Conservation (phyloP, 1,139 yeast species). For the Debaryomyces robertsiae region DNA sequence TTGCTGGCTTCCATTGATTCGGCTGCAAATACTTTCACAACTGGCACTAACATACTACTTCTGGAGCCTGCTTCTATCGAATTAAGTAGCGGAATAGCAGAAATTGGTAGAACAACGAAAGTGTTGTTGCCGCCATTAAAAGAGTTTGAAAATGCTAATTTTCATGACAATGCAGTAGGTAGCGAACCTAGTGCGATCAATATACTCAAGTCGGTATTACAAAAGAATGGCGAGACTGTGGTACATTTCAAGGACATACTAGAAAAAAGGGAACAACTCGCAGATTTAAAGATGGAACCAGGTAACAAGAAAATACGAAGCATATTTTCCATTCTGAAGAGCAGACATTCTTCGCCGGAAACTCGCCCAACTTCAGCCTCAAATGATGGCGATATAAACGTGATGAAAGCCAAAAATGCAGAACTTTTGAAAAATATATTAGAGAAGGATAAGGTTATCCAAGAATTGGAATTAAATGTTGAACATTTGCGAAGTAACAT, state of each 20-base stretch:
- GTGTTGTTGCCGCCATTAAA: too few relatives aligned
- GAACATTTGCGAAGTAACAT: constrained; percentile 46
- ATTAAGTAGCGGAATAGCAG: too few relatives aligned
- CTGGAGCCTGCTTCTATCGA: too few relatives aligned
- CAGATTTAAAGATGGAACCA: not conserved
- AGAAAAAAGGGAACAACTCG: not conserved
- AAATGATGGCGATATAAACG: constrained; percentile 1
- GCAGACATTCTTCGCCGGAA: not conserved
- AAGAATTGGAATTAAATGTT: constrained; percentile 44
- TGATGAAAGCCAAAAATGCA: constrained; percentile 1
- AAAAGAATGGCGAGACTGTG: not conserved
- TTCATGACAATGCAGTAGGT: too few relatives aligned
- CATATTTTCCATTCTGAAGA: not conserved
- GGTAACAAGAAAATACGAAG: not conserved
- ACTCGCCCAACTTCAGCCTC: not conserved
- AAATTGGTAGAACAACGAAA: too few relatives aligned
- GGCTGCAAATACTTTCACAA: too few relatives aligned
- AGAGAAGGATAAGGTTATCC: constrained; percentile 37
- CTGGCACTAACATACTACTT: too few relatives aligned
- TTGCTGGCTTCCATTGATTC: too few relatives aligned
- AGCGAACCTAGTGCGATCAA: too few relatives aligned
- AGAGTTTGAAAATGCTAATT: too few relatives aligned
- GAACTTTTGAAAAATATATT: constrained; percentile 11
- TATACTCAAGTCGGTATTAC: too few relatives aligned
- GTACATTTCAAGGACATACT: not conserved